A percentile compares a stretch with the other conserved stretches of the same genome.
Conservation (phyloP, 2,329 filamentous ascomycete genomes). For the Pyrenophora graminea region DNA sequence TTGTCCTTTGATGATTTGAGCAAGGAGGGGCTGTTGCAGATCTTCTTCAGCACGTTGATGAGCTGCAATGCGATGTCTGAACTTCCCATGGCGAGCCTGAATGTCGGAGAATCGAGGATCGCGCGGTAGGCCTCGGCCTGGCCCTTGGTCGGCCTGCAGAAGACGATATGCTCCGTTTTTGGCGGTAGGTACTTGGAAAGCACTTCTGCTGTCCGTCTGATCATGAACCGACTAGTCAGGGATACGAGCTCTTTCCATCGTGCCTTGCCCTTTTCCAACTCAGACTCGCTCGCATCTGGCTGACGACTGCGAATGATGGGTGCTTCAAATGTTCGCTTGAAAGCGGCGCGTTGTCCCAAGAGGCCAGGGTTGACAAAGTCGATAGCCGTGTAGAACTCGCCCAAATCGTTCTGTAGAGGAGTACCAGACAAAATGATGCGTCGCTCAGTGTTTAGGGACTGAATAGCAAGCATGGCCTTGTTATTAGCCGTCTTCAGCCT, state of each 20-base stretch:
- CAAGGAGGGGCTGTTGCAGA: conserved; percentile 72
- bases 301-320: conserved; percentile 68
- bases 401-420: conserved; percentile 69
- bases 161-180: conserved; percentile 70
- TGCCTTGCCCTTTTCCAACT: conserved; percentile 67
- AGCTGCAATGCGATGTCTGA: conserved; percentile 67
- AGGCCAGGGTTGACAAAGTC: conserved; percentile 71
- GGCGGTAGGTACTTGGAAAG: conserved; percentile 67
- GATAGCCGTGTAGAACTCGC: conserved; percentile 69
- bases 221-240: conserved; percentile 67
- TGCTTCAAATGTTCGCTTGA: conserved; percentile 66
- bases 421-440: conserved; percentile 69
- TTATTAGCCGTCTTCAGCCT: conserved; percentile 70
- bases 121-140: conserved; percentile 66
- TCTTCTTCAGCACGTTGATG: conserved; percentile 73
- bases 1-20: conserved; percentile 58
- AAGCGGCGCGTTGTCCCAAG: conserved; percentile 64
- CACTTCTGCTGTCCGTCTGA: conserved; percentile 69
- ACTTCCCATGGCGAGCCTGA: conserved; percentile 64
- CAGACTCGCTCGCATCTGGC: conserved; percentile 63
- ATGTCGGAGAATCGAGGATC: conserved; percentile 67
- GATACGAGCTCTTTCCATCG: conserved; percentile 64
- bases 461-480: conserved; percentile 68
- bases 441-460: conserved; percentile 64
- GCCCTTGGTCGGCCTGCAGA: conserved; percentile 64